Percentiles rank a stretch among this genome's conserved stretches.
Evolutionary conservation across 2,329 filamentous ascomycete species (phyloP).

Genomic region (Neophaeococcomyces aloes): DNA sequence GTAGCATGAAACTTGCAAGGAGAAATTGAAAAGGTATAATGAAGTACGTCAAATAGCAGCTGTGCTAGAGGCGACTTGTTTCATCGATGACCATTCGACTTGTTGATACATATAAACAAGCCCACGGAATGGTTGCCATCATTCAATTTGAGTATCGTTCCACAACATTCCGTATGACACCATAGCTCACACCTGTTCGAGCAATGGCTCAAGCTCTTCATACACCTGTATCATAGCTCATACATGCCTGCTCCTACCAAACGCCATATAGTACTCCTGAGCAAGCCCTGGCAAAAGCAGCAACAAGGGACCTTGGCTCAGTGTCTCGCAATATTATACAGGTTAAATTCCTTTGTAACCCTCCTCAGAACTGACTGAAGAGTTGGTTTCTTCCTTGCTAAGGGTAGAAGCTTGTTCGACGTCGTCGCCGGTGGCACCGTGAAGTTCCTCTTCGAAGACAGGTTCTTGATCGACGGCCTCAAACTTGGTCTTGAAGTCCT

Average conservation of each 20-base stretch:
- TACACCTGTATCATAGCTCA: not conserved
- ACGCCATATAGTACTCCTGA: conserved; percentile 1
- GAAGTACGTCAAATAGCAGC: conserved; percentile 1
- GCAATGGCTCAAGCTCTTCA: not conserved
- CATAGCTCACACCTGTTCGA: not conserved
- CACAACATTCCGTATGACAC: not conserved
- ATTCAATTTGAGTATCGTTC: not conserved
- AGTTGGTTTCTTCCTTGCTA: conserved; percentile 41
- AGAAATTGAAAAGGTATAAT: not conserved
- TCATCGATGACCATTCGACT: not conserved
- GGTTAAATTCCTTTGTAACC: conserved; percentile 36
- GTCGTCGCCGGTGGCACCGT: conserved; percentile 53
- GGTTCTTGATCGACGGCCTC: conserved; percentile 81
- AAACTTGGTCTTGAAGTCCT: conserved; percentile 92
- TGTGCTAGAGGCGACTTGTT: conserved; percentile 1
- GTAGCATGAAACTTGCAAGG: not conserved
- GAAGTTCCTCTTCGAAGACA: conserved; percentile 78
- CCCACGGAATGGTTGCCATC: too few species aligned
- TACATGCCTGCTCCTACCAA: not conserved
- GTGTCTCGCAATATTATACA: conserved; percentile 4
- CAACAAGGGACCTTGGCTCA: not conserved
- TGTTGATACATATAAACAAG: not conserved
- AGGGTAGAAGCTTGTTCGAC: conserved; percentile 37
- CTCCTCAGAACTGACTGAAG: conserved; percentile 49
- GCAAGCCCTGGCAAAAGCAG: not conserved